Evolutionary conservation across 2,329 filamentous ascomycete species (phyloP), one percentile per base, ranked within the genome.

Genomic region (Dothidotthia symphoricarpi): DNA sequence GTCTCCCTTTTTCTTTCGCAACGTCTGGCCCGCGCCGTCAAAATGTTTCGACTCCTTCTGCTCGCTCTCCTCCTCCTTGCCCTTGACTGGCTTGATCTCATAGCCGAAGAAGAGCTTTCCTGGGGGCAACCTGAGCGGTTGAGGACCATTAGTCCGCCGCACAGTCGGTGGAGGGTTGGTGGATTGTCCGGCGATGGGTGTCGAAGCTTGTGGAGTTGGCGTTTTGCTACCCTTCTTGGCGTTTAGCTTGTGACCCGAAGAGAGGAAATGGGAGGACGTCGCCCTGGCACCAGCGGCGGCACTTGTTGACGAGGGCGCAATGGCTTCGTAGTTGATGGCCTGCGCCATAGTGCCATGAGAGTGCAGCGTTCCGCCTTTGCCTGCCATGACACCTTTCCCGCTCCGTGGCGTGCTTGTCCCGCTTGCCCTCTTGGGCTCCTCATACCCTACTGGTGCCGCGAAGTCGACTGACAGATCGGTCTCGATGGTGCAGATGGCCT

Each of bases 31-130:
- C 49, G 87, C 81, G 0, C 91, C 91, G 4, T 83, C 81, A 67
- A 95, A 95, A 24, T 64, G 55, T 13, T 85, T 86, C 49, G 81
- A 80, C 43, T 76, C 50, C 42, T 68, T 75, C n/a, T 85, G 84
- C 53, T 81, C 80, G 42, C 76, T 47, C 40, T 69, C 75, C 3
- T 78, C 75, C 43, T 82, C 84, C 40, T 85, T 81, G 7, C 86
- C 87, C 72, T 88, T 90, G 28, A 94, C 75, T 0, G 91, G 91
- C 66, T 86, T 95, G 62, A 95, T 78, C 59, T 95, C 85, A 59
- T 97, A 98, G 3, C 93, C 93, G 49, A 98, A 95, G 74, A 98
- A 98, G 4, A 98, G 75, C 69, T 96, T 95, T 57, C 93, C 93
- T 0, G 86, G 85, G 0, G 88, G 80, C 34, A 98, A 67, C 17